Evolutionary conservation across 192 early-diverging fungal species (phyloP), one percentile per base, ranked within the genome.

Genomic region (Podila horticola): DNA sequence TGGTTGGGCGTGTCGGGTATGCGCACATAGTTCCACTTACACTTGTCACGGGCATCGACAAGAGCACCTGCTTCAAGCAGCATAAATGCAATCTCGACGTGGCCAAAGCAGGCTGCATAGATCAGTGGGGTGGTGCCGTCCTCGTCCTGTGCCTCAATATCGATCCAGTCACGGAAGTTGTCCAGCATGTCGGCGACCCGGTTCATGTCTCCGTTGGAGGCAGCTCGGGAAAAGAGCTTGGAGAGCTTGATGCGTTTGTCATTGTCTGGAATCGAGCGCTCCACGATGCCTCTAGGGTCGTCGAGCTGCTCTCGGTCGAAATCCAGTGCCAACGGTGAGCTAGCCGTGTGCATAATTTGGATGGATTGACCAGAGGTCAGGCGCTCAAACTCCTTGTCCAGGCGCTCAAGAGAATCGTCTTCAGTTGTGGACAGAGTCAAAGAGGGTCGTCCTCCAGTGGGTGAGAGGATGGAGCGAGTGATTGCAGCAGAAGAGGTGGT

Each of bases 81-180:
- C 51, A 92, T 74, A 63, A 84, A 82, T 11, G 87, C 93, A 75
- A 97, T 88, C 55, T 92, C 87, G 6, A 86, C 75, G 66, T 96
- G 90, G 45, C 94, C 95, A 88, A 97, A 96, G 67, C 95, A 95
- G 36, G 93, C 89, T 3, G 96, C 93, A 72, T 95, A 96, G 59
- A 95, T 94, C 52, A 98, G 87, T 13, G 94, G 92, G 7, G 93
- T 95, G 36, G 89, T 92, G 28, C 96, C 97, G 70, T 95, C 94
- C 61, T 93, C 93, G 81, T 98, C 97, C 36, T 88, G 87, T 15
- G 86, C 88, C 79, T 98, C 89, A 20, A 97, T 84, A 75, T 93
- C 91, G 58, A 95, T 86, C 84, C 85, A 91, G 64, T 88, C 69
- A 55, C 86, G 81, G 65, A 83, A 73, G 57, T 86, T 84, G 26